Evolutionary conservation across 805 yeast genomes (phyloP).

Genomic region (Sungouiozyma ichnusensis): DNA sequence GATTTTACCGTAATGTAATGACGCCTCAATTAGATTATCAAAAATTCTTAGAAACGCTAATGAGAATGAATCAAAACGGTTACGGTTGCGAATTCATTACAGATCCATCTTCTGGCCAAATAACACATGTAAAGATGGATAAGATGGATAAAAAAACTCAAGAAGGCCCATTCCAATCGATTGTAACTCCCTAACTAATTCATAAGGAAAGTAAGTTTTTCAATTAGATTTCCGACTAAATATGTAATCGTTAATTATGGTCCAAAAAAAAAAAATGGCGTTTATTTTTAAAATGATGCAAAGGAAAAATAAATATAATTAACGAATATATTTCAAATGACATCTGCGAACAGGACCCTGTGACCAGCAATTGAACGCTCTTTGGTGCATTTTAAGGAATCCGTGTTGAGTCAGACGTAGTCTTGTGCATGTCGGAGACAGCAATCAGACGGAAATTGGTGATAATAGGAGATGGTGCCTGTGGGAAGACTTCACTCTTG

Average conservation of each 20-base stretch:
- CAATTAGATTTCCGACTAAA: too few species aligned
- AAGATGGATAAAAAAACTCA: not conserved
- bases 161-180: not conserved
- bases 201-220: too few species aligned
- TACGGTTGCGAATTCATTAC: not conserved
- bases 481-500: slow-evolving; percentile 86
- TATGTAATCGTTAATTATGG: too few species aligned
- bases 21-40: not conserved
- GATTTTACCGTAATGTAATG: not conserved
- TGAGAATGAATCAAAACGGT: not conserved
- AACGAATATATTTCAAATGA: not conserved
- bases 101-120: not conserved
- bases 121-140: not conserved
- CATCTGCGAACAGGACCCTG: too few species aligned
- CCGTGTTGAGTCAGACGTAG: not conserved
- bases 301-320: too few species aligned
- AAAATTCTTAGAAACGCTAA: not conserved
- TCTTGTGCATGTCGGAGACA: slow-evolving; percentile 23
- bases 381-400: too few species aligned
- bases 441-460: slow-evolving; percentile 62
- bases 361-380: not conserved
- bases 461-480: slow-evolving; percentile 91
- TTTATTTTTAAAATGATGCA: too few species aligned
- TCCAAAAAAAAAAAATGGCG: too few species aligned
- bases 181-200: not conserved